A percentile compares a stretch with the other conserved stretches of the same genome.
Evolutionary conservation across 1,284 basidiomycete species (phyloP).

Genomic region (Neolentinus lepideus): DNA sequence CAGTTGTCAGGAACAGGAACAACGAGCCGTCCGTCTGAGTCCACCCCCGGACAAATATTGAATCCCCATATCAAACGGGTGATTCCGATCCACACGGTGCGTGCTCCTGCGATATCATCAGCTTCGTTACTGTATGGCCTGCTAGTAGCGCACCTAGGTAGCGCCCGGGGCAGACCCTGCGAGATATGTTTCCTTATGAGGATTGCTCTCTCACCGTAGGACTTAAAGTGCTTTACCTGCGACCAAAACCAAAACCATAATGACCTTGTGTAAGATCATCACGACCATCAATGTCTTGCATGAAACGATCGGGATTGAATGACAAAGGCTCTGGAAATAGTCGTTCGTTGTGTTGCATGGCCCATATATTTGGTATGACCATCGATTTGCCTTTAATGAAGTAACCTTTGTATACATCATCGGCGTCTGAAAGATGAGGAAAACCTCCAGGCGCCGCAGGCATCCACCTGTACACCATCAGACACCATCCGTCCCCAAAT

Average conservation of each 20-base stretch:
- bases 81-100: not conserved
- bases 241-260: constrained; percentile 1
- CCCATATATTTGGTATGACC: constrained; percentile 19
- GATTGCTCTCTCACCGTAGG: not conserved
- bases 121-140: not conserved
- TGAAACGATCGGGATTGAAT: constrained; percentile 42
- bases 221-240: not conserved
- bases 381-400: not conserved
- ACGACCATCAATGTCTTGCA: constrained; percentile 12
- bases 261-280: not conserved
- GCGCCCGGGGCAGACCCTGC: not conserved
- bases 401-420: constrained; percentile 1
- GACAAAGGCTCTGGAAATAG: constrained; percentile 34
- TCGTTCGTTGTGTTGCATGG: constrained; percentile 36
- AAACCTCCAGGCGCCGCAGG: not conserved
- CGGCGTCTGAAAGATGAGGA: not conserved
- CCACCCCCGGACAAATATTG: not conserved
- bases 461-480: not conserved
- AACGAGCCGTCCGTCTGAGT: constrained; percentile 4
- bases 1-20: not conserved
- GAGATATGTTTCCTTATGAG: not conserved
- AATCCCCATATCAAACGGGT: not conserved
- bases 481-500: not conserved
- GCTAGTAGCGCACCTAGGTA: not conserved
- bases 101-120: not conserved